Base-by-base conservation (phyloP, 345 rosid species). In the Draba incana region DNA sequence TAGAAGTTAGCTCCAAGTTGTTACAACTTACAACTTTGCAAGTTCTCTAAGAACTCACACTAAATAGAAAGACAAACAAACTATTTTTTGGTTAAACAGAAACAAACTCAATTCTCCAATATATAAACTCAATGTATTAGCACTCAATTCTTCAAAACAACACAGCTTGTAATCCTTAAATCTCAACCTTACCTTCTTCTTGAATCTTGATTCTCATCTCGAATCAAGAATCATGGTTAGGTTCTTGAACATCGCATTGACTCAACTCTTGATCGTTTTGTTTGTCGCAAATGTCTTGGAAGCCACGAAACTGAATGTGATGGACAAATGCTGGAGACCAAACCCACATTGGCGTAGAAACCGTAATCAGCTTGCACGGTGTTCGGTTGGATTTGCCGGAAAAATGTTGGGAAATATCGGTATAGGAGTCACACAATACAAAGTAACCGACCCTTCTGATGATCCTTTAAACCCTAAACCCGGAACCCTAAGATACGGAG, bases 331-430 rank as follows among this genome's bases (percentile, higher is more conserved):
- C 27, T 93, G 92, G 90, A 72, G 86, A 64, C 30, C 10, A 1
- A 69, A 82, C 41, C 83, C 86, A 3, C 23, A 69, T 2, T 86
- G 96, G 97, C 48, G 81, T 6, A 77, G 65, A 30, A 62, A 62
- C 38, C 76, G 90, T 2, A 84, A 79, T 5, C 78, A 82, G 33
- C 74, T 90, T 2, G 92, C 90, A 2, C 60, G 39, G 4, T 90
- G 97, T 60, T 85, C 89, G 0, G 78, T 84, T 0, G 98, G 97
- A 3, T 84, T 90, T 62, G 70, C 81, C 0, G 86, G 94, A 3
- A 88, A 85, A 69, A 85, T 93, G 98, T 77, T 53, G 0, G 74
- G 74, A 46, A 88, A 88, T 51, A 74, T 75, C 2, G 98, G 97
- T 1, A 74, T 25, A 53, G 85, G 76, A 48, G 74, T 78, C 12